These are phyloP conservation scores for Kazachstania africana DNA, from an alignment of 805 yeast genomes.

Conservation along the genomic window DNA sequence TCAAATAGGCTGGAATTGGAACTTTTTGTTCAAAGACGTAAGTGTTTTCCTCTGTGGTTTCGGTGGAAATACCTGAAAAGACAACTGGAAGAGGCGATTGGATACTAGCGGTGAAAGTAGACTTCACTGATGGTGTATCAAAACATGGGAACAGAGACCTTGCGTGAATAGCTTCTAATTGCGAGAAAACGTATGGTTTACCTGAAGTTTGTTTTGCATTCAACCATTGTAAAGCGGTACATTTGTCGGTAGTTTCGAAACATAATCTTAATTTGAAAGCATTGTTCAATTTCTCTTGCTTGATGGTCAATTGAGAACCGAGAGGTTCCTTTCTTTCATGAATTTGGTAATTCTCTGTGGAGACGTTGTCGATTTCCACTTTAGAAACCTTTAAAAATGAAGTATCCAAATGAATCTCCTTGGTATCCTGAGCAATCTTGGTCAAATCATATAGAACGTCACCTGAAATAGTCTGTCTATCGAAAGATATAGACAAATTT, in stretches of 20 bases:
- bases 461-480: constrained; percentile 41
- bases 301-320: constrained; percentile 43
- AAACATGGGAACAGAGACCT: constrained; percentile 80
- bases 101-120: constrained; percentile 46
- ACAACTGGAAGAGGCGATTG: constrained; percentile 58
- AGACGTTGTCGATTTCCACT: constrained; percentile 34
- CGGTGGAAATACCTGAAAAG: constrained; percentile 49
- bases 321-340: constrained; percentile 38
- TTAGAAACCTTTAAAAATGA: constrained; percentile 42
- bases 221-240: constrained; percentile 83
- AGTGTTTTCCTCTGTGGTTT: constrained; percentile 10
- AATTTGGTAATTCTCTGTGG: constrained; percentile 20
- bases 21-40: constrained; percentile 58
- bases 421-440: constrained; percentile 12
- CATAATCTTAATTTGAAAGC: constrained; percentile 28
- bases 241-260: constrained; percentile 60
- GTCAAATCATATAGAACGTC: constrained; percentile 37
- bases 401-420: constrained; percentile 44
- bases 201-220: constrained; percentile 67
- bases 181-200: constrained; percentile 62
- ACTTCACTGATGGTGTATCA: constrained; percentile 79
- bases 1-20: constrained; percentile 77
- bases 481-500: constrained; percentile 45
- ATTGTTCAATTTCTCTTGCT: not conserved
- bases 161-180: constrained; percentile 86